Conservation (phyloP, 1,139 yeast genomes). For the Insectozyma bohioensis region DNA sequence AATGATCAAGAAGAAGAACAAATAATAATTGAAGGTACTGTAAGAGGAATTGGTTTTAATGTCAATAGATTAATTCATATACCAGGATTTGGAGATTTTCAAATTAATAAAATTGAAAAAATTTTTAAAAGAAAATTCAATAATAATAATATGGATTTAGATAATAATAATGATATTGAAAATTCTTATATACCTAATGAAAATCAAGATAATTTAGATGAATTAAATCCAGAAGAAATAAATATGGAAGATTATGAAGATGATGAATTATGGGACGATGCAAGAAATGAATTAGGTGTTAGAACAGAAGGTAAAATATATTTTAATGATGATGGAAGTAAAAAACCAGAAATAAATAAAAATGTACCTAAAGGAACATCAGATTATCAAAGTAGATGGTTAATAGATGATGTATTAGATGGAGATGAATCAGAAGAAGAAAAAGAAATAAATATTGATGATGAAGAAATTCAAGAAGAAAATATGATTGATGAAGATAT, state of each 20-base stretch:
- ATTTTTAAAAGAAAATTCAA: constrained; percentile 20
- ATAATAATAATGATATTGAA: constrained; percentile 22
- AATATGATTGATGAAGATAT: constrained; percentile 39
- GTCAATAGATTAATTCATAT: constrained; percentile 78
- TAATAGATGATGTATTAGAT: constrained; percentile 56
- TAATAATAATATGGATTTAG: constrained; percentile 25
- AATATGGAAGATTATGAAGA: constrained; percentile 36
- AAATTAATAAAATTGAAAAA: constrained; percentile 65
- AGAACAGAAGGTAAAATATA: constrained; percentile 72
- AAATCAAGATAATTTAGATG: constrained; percentile 65
- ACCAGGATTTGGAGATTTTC: constrained; percentile 90
- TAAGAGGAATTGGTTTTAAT: constrained; percentile 83
- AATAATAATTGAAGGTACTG: constrained; percentile 73
- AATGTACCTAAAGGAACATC: constrained; percentile 86
- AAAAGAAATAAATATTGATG: constrained; percentile 26
- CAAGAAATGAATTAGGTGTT: constrained; percentile 48
- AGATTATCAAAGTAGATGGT: constrained; percentile 93
- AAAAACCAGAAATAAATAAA: constrained; percentile 27
- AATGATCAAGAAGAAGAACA: constrained; percentile 25
- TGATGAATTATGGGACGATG: constrained; percentile 16
- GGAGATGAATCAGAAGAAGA: constrained; percentile 52
- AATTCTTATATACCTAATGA: constrained; percentile 46
- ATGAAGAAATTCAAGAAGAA: constrained; percentile 28
- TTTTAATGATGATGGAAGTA: constrained; percentile 43
- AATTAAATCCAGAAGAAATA: constrained; percentile 58